Evolutionary conservation across 2,329 filamentous ascomycete species (phyloP).

Genomic region (Colletotrichum cordylinicola): DNA sequence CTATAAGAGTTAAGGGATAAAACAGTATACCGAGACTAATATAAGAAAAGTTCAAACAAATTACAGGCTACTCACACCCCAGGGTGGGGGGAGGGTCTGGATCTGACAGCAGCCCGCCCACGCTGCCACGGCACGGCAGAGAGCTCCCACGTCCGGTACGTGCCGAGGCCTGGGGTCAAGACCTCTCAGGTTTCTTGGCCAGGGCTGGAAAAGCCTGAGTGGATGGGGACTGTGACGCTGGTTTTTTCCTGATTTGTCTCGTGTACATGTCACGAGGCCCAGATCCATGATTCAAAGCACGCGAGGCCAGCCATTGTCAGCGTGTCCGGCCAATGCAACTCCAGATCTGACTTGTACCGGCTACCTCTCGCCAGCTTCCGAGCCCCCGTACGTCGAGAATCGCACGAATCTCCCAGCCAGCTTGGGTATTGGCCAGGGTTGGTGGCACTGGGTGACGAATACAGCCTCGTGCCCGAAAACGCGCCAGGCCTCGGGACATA

Average conservation of each 20-base stretch:
- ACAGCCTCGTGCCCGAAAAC: constrained; percentile 12
- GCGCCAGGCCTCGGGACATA: background rate
- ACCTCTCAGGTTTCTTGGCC: background rate
- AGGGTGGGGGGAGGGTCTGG: too few relatives aligned
- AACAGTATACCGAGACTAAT: too few relatives aligned
- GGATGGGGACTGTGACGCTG: background rate
- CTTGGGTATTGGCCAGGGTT: background rate
- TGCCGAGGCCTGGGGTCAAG: background rate
- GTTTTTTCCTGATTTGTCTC: background rate
- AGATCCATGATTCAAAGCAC: background rate
- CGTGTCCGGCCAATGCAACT: background rate
- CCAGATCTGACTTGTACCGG: background rate
- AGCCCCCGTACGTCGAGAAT: background rate
- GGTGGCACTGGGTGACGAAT: background rate
- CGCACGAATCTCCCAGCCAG: background rate
- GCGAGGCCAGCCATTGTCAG: background rate
- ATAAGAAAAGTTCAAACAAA: too few relatives aligned
- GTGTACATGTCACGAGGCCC: background rate
- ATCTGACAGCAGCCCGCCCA: background rate
- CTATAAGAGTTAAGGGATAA: too few relatives aligned
- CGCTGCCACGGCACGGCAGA: background rate
- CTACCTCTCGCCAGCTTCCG: background rate
- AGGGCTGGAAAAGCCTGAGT: background rate
- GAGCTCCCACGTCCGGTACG: background rate
- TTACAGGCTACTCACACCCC: too few relatives aligned